phyloP scores from a whole-genome alignment of 2,329 filamentous ascomycete species.

The Curvularia spicifera region DNA sequence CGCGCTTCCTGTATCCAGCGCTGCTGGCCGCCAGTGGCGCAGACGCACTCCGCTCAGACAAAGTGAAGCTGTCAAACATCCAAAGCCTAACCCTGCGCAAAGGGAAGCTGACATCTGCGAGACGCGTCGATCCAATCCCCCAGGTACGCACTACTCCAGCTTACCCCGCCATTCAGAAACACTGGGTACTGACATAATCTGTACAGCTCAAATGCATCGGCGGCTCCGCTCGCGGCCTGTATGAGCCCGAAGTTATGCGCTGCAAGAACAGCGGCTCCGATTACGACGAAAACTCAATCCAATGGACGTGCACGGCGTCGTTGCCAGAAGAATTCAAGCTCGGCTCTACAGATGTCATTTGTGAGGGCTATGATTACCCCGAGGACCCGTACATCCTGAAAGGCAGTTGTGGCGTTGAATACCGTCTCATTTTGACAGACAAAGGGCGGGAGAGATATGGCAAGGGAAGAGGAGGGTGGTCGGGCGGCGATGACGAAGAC shows the following conservation, averaged over 20 bases:
- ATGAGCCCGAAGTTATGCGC: slow-evolving; percentile 81
- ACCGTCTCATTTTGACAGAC: slow-evolving; percentile 78
- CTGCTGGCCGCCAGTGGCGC: slow-evolving; percentile 41
- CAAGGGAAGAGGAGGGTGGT: slow-evolving; percentile 53
- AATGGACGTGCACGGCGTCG: slow-evolving; percentile 85
- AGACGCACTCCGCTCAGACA: slow-evolving; percentile 48
- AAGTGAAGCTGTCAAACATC: slow-evolving; percentile 70
- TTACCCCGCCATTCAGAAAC: neutral
- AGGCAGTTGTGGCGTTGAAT: slow-evolving; percentile 92
- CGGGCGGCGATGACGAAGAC: slow-evolving; percentile 47
- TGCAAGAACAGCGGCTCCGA: slow-evolving; percentile 85
- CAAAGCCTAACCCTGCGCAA: slow-evolving; percentile 78
- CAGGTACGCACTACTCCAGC: slow-evolving; percentile 41
- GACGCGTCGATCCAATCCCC: slow-evolving; percentile 76
- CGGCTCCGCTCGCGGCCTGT: slow-evolving; percentile 64
- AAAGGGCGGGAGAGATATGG: slow-evolving; percentile 76
- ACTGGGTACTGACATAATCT: slow-evolving; percentile 14
- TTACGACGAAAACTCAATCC: slow-evolving; percentile 82
- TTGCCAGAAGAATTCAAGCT: slow-evolving; percentile 72
- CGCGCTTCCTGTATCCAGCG: slow-evolving; percentile 40
- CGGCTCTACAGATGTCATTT: slow-evolving; percentile 86
- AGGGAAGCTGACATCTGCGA: slow-evolving; percentile 71
- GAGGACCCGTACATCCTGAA: slow-evolving; percentile 88
- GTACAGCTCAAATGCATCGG: slow-evolving; percentile 75
- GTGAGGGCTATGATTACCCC: slow-evolving; percentile 80